phyloP scores from a whole-genome alignment of 768 basidiomycete species.

The Leccinum subgranulosum region DNA sequence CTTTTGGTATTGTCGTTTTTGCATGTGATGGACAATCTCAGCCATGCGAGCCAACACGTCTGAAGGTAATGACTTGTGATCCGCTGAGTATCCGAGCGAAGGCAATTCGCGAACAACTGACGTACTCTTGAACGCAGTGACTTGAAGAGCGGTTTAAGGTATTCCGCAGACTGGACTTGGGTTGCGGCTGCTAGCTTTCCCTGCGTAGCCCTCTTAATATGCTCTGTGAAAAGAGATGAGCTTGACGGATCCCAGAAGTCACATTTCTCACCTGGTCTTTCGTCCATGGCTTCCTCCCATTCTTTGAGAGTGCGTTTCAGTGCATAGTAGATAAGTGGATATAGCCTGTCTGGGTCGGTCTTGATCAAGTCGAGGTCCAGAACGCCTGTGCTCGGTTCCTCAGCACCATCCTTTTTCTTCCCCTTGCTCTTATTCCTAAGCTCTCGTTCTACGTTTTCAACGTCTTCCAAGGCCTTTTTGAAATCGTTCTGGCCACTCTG shows the following conservation, averaged over 20 bases:
- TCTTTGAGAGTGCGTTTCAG: slow-evolving; percentile 91
- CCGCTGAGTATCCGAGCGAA: slow-evolving; percentile 9
- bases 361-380: slow-evolving; percentile 83
- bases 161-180: slow-evolving; percentile 93
- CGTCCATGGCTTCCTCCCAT: slow-evolving; percentile 95
- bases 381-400: slow-evolving; percentile 50
- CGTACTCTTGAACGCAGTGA: slow-evolving; percentile 80
- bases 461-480: slow-evolving; percentile 83
- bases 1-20: slow-evolving; percentile 89
- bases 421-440: slow-evolving; percentile 52
- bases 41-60: slow-evolving; percentile 86
- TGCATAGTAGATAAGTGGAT: slow-evolving; percentile 96
- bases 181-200: slow-evolving; percentile 95
- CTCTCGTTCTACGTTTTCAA: slow-evolving; percentile 74
- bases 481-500: slow-evolving; percentile 94
- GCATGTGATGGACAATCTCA: slow-evolving; percentile 96
- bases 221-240: slow-evolving; percentile 45
- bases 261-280: slow-evolving; percentile 69
- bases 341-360: slow-evolving; percentile 90
- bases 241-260: not conserved
- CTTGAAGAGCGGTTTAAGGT: slow-evolving; percentile 96
- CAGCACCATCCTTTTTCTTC: slow-evolving; percentile 60
- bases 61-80: slow-evolving; percentile 61
- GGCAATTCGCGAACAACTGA: slow-evolving; percentile 10
- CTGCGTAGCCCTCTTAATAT: slow-evolving; percentile 82